Evolutionary conservation across 768 basidiomycete genomes (phyloP), one percentile per base, ranked within the genome.

Genomic region (Kwoniella heveanensis): DNA sequence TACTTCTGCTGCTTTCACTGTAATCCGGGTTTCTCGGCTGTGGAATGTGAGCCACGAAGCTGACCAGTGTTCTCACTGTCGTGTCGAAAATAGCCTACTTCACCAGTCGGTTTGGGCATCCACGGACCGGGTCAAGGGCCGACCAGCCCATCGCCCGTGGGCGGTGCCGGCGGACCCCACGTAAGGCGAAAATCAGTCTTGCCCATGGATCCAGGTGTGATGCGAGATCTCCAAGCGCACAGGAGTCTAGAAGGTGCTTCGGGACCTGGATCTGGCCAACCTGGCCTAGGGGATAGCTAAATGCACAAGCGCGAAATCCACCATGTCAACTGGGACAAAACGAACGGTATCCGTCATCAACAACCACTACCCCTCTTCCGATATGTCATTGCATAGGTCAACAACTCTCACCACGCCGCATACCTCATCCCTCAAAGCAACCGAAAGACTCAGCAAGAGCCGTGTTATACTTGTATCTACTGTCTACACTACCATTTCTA

Each of bases 131-230:
- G 69, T 85, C 87, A 62, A 25, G 56, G 69, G 21, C 60, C 56
- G 24, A 47, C 50, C 52, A 66, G 47, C 53, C 70, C 71, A 12
- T 30, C 68, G 36, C 66, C 65, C 62, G 27, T 60, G 19, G 54
- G 47, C 47, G 32, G 32, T 22, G 29, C 39, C 44, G 53, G 30
- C 13, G 29, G 24, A 48, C 84, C 92, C 57, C 95, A 99, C 81
- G 87, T 94, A 32, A 87, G 95, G 71, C 86, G 95, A 80, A 96
- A 93, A 84, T 95, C 92, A 73, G 93, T 95, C 51, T 84, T 97
- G 65, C 94, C 92, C 82, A 89, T 80, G 46, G 79, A 80, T 55
- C 79, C 79, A 13, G 72, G 70, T 10, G 79, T 80, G 24, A 74
- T 77, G 72, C 59, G 76, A 13, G 79, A 80, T 72, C 65, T 80